A percentile compares a stretch with the other conserved stretches of the same genome.
These are phyloP conservation scores for Hypoxylon rubiginosum DNA, from an alignment of 2,329 filamentous ascomycete species.

Conservation along the genomic window DNA sequence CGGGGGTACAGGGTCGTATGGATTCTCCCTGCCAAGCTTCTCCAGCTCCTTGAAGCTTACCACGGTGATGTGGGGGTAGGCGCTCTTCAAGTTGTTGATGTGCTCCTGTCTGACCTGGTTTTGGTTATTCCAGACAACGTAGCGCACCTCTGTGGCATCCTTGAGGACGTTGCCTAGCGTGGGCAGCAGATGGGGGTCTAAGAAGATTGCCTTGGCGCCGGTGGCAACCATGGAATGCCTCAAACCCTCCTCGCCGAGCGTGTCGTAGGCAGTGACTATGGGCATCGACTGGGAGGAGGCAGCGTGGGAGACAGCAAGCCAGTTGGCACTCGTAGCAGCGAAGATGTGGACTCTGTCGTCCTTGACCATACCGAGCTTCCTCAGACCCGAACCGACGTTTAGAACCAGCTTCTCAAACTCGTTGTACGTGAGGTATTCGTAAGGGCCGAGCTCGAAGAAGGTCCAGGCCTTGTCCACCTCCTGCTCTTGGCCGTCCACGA, in stretches of 20 bases:
- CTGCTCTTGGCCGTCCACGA: slow-evolving; percentile 82
- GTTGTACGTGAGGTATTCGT: slow-evolving; percentile 81
- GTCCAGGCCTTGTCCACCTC: slow-evolving; percentile 90
- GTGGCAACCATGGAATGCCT: slow-evolving; percentile 79
- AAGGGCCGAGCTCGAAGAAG: slow-evolving; percentile 85
- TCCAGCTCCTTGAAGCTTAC: slow-evolving; percentile 66
- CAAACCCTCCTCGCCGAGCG: slow-evolving; percentile 78
- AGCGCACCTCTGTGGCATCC: slow-evolving; percentile 63
- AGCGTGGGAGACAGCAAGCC: slow-evolving; percentile 65
- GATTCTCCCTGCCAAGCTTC: slow-evolving; percentile 71
- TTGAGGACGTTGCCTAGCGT: slow-evolving; percentile 68
- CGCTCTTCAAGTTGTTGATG: slow-evolving; percentile 64
- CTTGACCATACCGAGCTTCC: slow-evolving; percentile 77
- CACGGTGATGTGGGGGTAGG: slow-evolving; percentile 62
- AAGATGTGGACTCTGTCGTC: slow-evolving; percentile 83
- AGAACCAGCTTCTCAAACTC: slow-evolving; percentile 81
- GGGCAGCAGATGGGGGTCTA: slow-evolving; percentile 78
- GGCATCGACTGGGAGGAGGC: slow-evolving; percentile 81
- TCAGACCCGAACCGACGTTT: slow-evolving; percentile 77
- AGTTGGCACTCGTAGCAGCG: slow-evolving; percentile 75
- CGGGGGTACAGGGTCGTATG: slow-evolving; percentile 76
- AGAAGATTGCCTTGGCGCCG: slow-evolving; percentile 78
- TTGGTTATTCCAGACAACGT: slow-evolving; percentile 69
- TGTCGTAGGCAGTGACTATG: slow-evolving; percentile 84
- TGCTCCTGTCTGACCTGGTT: slow-evolving; percentile 65